A percentile compares a stretch with the other conserved stretches of the same genome.
These are phyloP conservation scores for Xylaria sp. DNA, from an alignment of 2,329 filamentous ascomycete genomes.

Conservation along the genomic window DNA sequence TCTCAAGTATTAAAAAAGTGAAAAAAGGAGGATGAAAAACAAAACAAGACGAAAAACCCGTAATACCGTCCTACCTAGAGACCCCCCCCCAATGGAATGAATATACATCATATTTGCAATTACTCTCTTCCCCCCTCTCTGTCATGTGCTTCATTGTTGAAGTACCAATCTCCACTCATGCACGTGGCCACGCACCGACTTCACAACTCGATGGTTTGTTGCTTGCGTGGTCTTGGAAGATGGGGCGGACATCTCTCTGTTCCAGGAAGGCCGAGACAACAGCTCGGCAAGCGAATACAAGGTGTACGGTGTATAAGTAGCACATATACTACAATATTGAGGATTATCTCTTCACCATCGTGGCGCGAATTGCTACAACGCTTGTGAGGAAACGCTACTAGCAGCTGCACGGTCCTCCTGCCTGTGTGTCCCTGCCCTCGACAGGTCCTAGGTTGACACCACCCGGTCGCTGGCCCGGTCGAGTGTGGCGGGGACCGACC, in stretches of 20 bases:
- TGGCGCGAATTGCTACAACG: slow-evolving; percentile 17
- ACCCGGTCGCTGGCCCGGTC: slow-evolving; percentile 69
- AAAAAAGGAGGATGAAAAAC: slow-evolving; percentile 3
- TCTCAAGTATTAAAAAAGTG: slow-evolving; percentile 49
- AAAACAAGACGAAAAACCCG: slow-evolving; percentile 22
- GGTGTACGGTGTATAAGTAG: slow-evolving; percentile 25
- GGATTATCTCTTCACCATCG: slow-evolving; percentile 36
- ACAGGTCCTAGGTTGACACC: slow-evolving; percentile 65
- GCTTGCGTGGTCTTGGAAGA: slow-evolving; percentile 12
- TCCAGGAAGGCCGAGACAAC: slow-evolving; percentile 8
- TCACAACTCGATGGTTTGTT: slow-evolving; percentile 2
- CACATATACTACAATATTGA: slow-evolving; percentile 33
- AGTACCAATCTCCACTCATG: slow-evolving; percentile 30
- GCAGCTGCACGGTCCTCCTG: slow-evolving; percentile 67
- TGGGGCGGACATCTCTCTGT: slow-evolving; percentile 4
- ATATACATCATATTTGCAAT: slow-evolving; percentile 44
- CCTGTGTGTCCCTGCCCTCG: slow-evolving; percentile 68
- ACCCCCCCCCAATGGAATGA: slow-evolving; percentile 48
- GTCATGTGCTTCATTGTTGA: slow-evolving; percentile 17
- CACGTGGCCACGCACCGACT: slow-evolving; percentile 7
- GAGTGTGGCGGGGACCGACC: slow-evolving; percentile 87
- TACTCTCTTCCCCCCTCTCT: slow-evolving; percentile 24
- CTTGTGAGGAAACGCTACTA: slow-evolving; percentile 51
- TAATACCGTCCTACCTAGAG: slow-evolving; percentile 46
- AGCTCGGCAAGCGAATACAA: slow-evolving; percentile 18